Percentiles rank a stretch among this genome's conserved stretches.
These are phyloP conservation scores for Xylariaceae sp. DNA, from an alignment of 2,329 filamentous ascomycete species.

Conservation along the genomic window DNA sequence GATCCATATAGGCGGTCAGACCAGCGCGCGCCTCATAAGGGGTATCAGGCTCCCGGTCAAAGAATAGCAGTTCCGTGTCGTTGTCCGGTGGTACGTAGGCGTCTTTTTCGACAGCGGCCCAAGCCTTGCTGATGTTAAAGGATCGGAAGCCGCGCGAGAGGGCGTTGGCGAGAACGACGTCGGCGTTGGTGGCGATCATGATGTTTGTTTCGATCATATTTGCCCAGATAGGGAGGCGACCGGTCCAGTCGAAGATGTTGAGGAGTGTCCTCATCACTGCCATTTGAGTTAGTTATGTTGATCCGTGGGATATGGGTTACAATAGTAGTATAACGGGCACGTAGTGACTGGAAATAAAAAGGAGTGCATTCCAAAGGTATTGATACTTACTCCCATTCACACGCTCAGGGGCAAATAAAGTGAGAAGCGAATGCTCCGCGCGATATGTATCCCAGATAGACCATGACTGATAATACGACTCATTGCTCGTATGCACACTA, in stretches of 20 bases:
- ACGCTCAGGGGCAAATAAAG: slow-evolving; percentile 41
- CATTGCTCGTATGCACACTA: slow-evolving; percentile 36
- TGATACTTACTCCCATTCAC: slow-evolving; percentile 34
- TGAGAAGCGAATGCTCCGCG: slow-evolving; percentile 42
- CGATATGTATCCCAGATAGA: slow-evolving; percentile 47
- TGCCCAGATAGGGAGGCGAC: slow-evolving; percentile 44
- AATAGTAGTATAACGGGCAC: neutral
- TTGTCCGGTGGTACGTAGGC: slow-evolving; percentile 41
- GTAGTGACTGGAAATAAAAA: neutral
- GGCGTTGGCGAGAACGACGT: slow-evolving; percentile 44
- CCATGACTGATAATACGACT: slow-evolving; percentile 47
- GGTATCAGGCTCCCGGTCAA: slow-evolving; percentile 42
- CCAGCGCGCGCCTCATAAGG: slow-evolving; percentile 43
- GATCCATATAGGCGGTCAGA: slow-evolving; percentile 39
- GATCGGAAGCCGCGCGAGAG: slow-evolving; percentile 38
- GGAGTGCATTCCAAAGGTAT: neutral
- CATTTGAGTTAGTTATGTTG: neutral
- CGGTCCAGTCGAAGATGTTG: slow-evolving; percentile 42
- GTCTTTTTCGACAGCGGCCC: slow-evolving; percentile 40
- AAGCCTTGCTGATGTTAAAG: slow-evolving; percentile 41
- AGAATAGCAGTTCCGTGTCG: slow-evolving; percentile 42
- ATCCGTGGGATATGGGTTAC: neutral
- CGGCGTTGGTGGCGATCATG: slow-evolving; percentile 46
- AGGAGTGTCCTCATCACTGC: slow-evolving; percentile 41
- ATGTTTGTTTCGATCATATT: slow-evolving; percentile 47